These are phyloP conservation scores for Paraphoma chrysanthemicola DNA, from an alignment of 2,329 filamentous ascomycete species.

Conservation along the genomic window DNA sequence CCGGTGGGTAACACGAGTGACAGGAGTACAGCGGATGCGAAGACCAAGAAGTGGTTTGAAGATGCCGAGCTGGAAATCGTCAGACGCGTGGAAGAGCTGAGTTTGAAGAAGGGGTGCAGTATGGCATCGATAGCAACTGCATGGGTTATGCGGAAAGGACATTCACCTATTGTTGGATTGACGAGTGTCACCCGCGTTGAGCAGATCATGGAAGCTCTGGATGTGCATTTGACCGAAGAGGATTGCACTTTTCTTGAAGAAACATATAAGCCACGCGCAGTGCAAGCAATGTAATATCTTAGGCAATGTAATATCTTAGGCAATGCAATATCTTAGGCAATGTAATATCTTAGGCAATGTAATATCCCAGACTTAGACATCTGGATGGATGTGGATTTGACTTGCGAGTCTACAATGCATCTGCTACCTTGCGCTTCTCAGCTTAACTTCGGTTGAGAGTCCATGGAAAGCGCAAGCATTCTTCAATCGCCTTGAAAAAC, in stretches of 20 bases:
- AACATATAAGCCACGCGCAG: slow-evolving; percentile 9
- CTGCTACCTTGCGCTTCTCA: too few relatives aligned
- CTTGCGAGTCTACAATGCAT: too few relatives aligned
- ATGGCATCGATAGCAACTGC: slow-evolving; percentile 63
- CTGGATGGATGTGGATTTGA: too few relatives aligned
- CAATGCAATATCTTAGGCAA: too few relatives aligned
- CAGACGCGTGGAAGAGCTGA: slow-evolving; percentile 60
- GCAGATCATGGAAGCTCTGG: slow-evolving; percentile 19
- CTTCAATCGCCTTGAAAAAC: too few relatives aligned
- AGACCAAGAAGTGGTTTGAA: slow-evolving; percentile 15
- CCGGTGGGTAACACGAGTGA: neutral
- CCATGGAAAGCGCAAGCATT: too few relatives aligned
- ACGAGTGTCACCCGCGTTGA: slow-evolving; percentile 24
- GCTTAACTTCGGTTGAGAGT: too few relatives aligned
- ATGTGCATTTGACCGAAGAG: slow-evolving; percentile 21
- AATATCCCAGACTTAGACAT: too few relatives aligned
- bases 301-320: too few relatives aligned
- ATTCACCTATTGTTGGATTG: slow-evolving; percentile 27
- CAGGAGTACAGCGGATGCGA: slow-evolving; percentile 1
- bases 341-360: too few relatives aligned
- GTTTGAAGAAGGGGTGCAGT: slow-evolving; percentile 58
- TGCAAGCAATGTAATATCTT: too few relatives aligned
- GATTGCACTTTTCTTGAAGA: slow-evolving; percentile 29
- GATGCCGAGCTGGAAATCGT: slow-evolving; percentile 59
- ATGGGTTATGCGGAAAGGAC: slow-evolving; percentile 27